These are phyloP conservation scores for Lasiodiplodia theobromae DNA, from an alignment of 2,329 filamentous ascomycete species.

Conservation along the genomic window DNA sequence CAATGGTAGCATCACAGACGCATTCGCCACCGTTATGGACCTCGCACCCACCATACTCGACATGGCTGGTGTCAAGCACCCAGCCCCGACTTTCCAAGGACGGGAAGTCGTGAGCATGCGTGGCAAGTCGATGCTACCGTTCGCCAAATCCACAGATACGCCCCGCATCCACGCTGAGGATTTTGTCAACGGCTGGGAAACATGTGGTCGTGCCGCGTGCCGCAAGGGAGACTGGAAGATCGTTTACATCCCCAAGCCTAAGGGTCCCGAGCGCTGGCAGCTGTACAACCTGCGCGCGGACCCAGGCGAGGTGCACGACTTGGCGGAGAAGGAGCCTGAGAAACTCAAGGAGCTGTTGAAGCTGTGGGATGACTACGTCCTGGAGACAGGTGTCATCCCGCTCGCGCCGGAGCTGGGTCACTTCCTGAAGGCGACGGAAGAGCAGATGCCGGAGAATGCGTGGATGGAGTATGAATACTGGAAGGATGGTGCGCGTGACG, in stretches of 20 bases:
- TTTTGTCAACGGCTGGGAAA: slow-evolving; percentile 65
- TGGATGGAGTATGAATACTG: slow-evolving; percentile 74
- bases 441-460: slow-evolving; percentile 69
- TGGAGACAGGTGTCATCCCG: slow-evolving; percentile 67
- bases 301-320: slow-evolving; percentile 59
- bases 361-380: slow-evolving; percentile 65
- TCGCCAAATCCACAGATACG: slow-evolving; percentile 44
- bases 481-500: slow-evolving; percentile 59
- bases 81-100: slow-evolving; percentile 60
- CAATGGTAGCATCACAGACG: slow-evolving; percentile 53
- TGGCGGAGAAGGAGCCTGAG: slow-evolving; percentile 50
- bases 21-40: slow-evolving; percentile 58
- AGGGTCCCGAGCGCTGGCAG: slow-evolving; percentile 64
- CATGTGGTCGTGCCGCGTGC: slow-evolving; percentile 61
- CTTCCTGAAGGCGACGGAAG: slow-evolving; percentile 67
- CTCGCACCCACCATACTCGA: slow-evolving; percentile 54
- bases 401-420: slow-evolving; percentile 64
- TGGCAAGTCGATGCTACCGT: slow-evolving; percentile 56
- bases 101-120: slow-evolving; percentile 61
- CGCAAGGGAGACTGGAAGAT: slow-evolving; percentile 66
- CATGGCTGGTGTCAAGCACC: slow-evolving; percentile 59
- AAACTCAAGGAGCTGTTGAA: slow-evolving; percentile 57
- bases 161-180: slow-evolving; percentile 57
- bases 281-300: slow-evolving; percentile 62
- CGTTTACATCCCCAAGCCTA: slow-evolving; percentile 63